Base-by-base conservation (phyloP, 2,329 filamentous ascomycete species). In the Chrysoporthe puriensis region DNA sequence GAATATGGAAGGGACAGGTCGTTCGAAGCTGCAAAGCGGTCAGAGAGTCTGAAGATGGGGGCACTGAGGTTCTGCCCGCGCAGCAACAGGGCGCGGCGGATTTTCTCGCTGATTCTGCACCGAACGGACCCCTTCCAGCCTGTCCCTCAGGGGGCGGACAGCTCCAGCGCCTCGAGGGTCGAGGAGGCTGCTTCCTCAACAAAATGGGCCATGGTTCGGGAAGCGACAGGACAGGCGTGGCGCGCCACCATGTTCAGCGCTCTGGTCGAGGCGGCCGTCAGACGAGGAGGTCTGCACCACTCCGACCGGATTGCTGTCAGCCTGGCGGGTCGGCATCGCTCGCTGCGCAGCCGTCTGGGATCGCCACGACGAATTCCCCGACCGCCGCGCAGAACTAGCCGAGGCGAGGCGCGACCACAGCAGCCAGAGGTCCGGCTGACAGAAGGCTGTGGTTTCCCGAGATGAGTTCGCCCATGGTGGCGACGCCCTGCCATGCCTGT, bases 401-500 rank as follows among this genome's bases (percentile, higher is more conserved):
- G 52, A 63, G 44, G 59, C 56, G 60, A 34, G 26, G 44, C 52
- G 52, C 52, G 66, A 60, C 63, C 59, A 59, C 42, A n/a, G 16
- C 59, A n/a, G n/a, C 59, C 59, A 58, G 52, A 42, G 44, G 64
- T 62, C 40, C 59, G 54, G 54, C 52, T 61, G 62, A 64, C 54
- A 64, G 46, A 64, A 62, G 54, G 40, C 54, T 52, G 16, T 57
- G 54, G 16, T 57, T 36, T 57, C 32, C 54, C 54, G 54, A 57
- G 54, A 40, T 18, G 54, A 18, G 50, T 26, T 52, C 21, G 26
- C 50, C 32, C 50, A 54, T 32, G 26, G 50, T 54, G 26, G 32
- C 9, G 21, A 54, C 50, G 50, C 50, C 50, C 21, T 54, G 26
- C 26, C n/a, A 26, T 52, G 48, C 16, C 50, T 13, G 26, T 54